Evolutionary conservation across 768 basidiomycete genomes (phyloP).

Genomic region (Xanthoconium stramineum): DNA sequence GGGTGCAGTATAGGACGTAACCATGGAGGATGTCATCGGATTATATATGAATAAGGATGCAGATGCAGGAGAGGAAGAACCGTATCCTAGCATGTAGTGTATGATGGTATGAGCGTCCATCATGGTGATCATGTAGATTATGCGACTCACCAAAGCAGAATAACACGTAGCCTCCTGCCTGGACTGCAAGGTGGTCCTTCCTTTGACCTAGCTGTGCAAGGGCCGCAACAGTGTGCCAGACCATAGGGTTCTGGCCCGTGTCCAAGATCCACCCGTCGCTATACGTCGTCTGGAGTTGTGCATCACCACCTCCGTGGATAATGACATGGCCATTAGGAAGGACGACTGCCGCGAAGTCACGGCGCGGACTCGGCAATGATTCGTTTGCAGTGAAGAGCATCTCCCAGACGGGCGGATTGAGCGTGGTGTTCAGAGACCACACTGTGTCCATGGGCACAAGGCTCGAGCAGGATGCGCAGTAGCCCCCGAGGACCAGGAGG

Average conservation of each 20-base stretch:
- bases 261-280: slow-evolving; percentile 73
- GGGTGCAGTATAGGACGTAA: slow-evolving; percentile 39
- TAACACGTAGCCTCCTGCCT: slow-evolving; percentile 57
- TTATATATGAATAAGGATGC: slow-evolving; percentile 55
- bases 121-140: neutral
- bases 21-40: slow-evolving; percentile 35
- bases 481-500: slow-evolving; percentile 76
- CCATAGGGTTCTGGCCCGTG: slow-evolving; percentile 50
- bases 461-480: slow-evolving; percentile 41
- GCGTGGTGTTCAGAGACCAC: slow-evolving; percentile 62
- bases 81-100: slow-evolving; percentile 29
- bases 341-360: slow-evolving; percentile 56
- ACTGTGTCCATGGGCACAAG: slow-evolving; percentile 57
- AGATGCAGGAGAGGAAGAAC: slow-evolving; percentile 40
- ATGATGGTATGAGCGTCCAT: slow-evolving; percentile 18
- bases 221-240: slow-evolving; percentile 52
- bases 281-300: slow-evolving; percentile 47
- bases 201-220: slow-evolving; percentile 60
- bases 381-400: slow-evolving; percentile 35
- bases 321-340: slow-evolving; percentile 55
- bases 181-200: slow-evolving; percentile 72
- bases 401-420: slow-evolving; percentile 49
- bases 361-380: slow-evolving; percentile 54
- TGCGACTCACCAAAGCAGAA: slow-evolving; percentile 70
- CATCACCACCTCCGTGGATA: slow-evolving; percentile 78